Conservation (phyloP, 1,284 basidiomycete species). For the Irpex sp. region DNA sequence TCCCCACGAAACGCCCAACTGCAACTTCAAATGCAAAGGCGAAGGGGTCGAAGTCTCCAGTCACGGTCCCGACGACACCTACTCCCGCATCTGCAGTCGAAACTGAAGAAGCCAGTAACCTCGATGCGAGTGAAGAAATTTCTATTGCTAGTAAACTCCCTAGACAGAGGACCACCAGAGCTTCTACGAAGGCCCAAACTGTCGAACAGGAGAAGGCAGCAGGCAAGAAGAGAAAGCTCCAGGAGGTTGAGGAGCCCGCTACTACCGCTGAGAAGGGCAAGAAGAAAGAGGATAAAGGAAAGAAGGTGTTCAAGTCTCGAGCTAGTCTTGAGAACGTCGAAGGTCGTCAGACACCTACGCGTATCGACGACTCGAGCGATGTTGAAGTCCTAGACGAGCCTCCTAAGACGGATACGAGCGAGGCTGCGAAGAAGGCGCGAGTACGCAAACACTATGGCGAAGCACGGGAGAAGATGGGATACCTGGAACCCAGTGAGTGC, state of each 20-base stretch:
- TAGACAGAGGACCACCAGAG: neutral
- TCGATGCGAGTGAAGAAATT: neutral
- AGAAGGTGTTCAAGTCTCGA: neutral
- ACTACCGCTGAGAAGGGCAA: neutral
- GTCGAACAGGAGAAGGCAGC: neutral
- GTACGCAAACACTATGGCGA: conserved; percentile 35
- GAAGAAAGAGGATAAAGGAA: neutral
- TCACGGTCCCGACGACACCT: neutral
- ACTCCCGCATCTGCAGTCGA: neutral
- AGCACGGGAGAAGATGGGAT: conserved; percentile 50
- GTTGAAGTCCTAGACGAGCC: neutral
- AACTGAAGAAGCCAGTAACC: neutral
- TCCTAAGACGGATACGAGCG: neutral
- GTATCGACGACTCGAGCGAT: neutral
- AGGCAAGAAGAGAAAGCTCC: neutral
- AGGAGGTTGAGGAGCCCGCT: neutral
- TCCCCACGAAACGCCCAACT: neutral
- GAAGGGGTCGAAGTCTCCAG: neutral
- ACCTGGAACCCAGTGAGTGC: conserved; percentile 53
- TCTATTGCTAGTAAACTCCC: neutral
- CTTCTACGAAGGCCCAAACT: neutral
- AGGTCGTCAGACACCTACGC: neutral
- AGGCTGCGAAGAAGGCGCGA: neutral
- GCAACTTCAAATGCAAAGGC: neutral
- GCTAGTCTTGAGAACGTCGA: neutral